phyloP scores from a whole-genome alignment of 805 yeast species.

The Teunomyces gatunensis region DNA sequence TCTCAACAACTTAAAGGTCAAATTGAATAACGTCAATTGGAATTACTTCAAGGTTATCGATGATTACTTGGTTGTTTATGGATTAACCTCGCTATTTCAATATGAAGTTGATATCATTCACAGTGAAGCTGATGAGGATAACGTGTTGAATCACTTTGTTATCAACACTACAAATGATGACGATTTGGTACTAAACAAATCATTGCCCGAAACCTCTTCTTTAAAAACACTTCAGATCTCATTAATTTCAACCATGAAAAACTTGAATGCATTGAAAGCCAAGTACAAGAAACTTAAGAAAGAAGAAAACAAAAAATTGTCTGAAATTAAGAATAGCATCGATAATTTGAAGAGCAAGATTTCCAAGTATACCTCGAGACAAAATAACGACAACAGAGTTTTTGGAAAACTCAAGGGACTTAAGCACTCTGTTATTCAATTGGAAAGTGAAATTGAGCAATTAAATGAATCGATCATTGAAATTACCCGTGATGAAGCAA shows the following conservation, averaged over 20 bases:
- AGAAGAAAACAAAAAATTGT: constrained; percentile 35
- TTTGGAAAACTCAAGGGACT: constrained; percentile 40
- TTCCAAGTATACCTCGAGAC: constrained; percentile 25
- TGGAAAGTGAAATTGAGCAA: constrained; percentile 32
- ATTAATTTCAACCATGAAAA: constrained; percentile 29
- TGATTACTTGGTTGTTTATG: constrained; percentile 27
- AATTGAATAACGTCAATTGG: constrained; percentile 36
- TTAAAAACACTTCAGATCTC: constrained; percentile 32
- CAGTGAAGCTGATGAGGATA: constrained; percentile 4
- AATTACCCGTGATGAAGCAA: constrained; percentile 11
- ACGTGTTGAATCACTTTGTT: constrained; percentile 20
- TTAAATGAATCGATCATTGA: constrained; percentile 18
- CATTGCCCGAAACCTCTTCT: constrained; percentile 25
- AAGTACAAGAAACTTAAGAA: constrained; percentile 32
- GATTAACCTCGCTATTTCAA: constrained; percentile 36
- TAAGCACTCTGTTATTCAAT: constrained; percentile 37
- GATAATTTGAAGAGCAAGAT: constrained; percentile 31
- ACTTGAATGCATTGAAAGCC: constrained; percentile 19
- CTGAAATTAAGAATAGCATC: constrained; percentile 32
- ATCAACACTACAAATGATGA: constrained; percentile 28
- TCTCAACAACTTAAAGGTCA: constrained; percentile 15
- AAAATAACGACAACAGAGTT: constrained; percentile 26
- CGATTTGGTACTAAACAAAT: constrained; percentile 21
- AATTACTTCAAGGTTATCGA: constrained; percentile 19
- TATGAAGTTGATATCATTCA: constrained; percentile 33